These are phyloP conservation scores for Alternaria solani DNA, from an alignment of 2,329 filamentous ascomycete species.

Conservation along the genomic window DNA sequence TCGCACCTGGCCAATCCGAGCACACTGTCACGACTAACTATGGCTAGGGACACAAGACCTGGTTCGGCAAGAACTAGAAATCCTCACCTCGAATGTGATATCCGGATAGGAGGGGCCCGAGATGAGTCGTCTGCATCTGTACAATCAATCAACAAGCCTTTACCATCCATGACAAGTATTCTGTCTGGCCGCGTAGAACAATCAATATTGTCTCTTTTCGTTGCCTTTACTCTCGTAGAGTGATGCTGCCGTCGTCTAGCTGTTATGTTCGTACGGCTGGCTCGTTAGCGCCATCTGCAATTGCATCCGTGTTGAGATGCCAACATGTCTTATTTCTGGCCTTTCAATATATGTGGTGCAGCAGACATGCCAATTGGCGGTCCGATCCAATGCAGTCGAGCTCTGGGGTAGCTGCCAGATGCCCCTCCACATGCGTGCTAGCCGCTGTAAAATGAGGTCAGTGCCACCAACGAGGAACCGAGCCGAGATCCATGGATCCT, in stretches of 20 bases:
- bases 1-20: not conserved
- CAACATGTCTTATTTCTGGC: not conserved
- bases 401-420: conserved; percentile 14
- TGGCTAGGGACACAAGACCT: conserved; percentile 75
- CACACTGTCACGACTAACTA: conserved; percentile 8
- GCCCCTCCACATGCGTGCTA: conserved; percentile 39
- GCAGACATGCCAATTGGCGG: not conserved
- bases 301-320: not conserved
- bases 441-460: conserved; percentile 38
- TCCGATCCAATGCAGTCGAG: not conserved
- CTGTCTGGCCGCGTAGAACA: conserved; percentile 9
- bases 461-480: conserved; percentile 24
- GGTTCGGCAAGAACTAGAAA: conserved; percentile 59
- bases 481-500: conserved; percentile 29
- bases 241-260: not conserved
- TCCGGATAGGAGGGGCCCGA: conserved; percentile 13
- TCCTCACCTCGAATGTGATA: conserved; percentile 9
- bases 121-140: conserved; percentile 36
- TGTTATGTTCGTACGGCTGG: not conserved
- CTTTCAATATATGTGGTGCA: not conserved
- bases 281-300: not conserved
- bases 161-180: conserved; percentile 16
- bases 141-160: conserved; percentile 41
- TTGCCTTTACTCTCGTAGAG: not conserved
- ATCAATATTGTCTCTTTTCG: conserved; percentile 1